These are phyloP conservation scores for Botrytis cinerea DNA, from an alignment of 2,329 filamentous ascomycete genomes.

Conservation along the genomic window DNA sequence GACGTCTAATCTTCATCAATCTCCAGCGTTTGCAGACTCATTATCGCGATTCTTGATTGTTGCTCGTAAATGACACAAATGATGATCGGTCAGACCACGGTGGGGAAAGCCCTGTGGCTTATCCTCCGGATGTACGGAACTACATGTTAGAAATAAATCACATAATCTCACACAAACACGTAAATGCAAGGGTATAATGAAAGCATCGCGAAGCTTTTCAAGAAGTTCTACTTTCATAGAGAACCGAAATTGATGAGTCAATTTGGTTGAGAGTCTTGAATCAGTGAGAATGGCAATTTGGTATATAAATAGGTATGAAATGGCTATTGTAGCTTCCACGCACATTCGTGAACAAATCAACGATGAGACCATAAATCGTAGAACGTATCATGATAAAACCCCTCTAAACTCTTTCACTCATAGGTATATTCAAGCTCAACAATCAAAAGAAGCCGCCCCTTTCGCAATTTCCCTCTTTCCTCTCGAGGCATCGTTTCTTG, in stretches of 20 bases:
- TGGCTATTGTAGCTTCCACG: background rate
- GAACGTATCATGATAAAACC: too few species aligned
- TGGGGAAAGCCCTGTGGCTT: constrained; percentile 9
- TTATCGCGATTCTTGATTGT: background rate
- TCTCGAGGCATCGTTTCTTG: too few species aligned
- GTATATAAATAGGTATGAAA: background rate
- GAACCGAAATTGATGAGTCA: background rate
- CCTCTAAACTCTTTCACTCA: background rate
- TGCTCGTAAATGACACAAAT: constrained; percentile 15
- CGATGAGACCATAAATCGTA: too few species aligned
- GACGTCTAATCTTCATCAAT: background rate
- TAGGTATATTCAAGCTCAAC: background rate
- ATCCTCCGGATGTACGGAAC: constrained; percentile 16
- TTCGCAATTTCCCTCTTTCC: background rate
- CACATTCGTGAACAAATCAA: background rate
- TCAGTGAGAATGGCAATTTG: too few species aligned
- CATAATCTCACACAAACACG: background rate
- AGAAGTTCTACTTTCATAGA: background rate
- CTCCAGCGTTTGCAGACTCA: background rate
- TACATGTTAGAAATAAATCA: background rate
- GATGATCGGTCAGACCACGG: background rate
- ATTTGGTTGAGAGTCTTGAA: background rate
- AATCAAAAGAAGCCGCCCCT: background rate
- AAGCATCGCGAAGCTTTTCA: background rate
- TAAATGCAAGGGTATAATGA: background rate